Conservation (phyloP, 805 yeast genomes). For the Candida hispaniensis region DNA sequence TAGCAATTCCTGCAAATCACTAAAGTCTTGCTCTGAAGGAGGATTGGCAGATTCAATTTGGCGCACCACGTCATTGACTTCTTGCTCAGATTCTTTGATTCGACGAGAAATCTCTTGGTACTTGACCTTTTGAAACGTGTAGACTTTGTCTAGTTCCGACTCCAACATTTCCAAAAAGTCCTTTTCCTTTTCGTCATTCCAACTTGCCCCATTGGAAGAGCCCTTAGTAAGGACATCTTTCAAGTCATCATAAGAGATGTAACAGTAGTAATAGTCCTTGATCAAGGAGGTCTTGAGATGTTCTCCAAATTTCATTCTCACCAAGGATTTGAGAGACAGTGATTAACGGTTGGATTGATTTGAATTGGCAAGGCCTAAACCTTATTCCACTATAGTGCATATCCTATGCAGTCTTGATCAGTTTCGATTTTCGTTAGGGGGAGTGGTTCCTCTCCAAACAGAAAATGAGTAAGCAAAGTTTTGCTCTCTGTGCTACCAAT, state of each 20-base stretch:
- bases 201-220: slow-evolving; percentile 42
- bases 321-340: not conserved
- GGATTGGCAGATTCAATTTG: slow-evolving; percentile 39
- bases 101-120: slow-evolving; percentile 77
- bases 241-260: slow-evolving; percentile 82
- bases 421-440: too few relatives aligned
- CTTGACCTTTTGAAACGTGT: slow-evolving; percentile 80
- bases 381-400: too few relatives aligned
- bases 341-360: slow-evolving; percentile 1
- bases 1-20: slow-evolving; percentile 62
- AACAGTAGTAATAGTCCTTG: slow-evolving; percentile 82
- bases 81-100: slow-evolving; percentile 67
- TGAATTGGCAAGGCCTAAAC: too few relatives aligned
- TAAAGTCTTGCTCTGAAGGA: slow-evolving; percentile 50
- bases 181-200: slow-evolving; percentile 77
- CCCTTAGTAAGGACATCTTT: slow-evolving; percentile 70
- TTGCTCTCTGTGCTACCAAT: too few relatives aligned
- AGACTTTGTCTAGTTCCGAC: slow-evolving; percentile 82
- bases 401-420: too few relatives aligned
- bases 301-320: slow-evolving; percentile 86
- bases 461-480: too few relatives aligned
- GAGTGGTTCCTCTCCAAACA: too few relatives aligned
- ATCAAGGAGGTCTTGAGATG: slow-evolving; percentile 81
- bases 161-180: slow-evolving; percentile 67
- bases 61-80: slow-evolving; percentile 56